These are phyloP conservation scores for Podaxis mareebaensis DNA, from an alignment of 768 basidiomycete species.

Conservation along the genomic window DNA sequence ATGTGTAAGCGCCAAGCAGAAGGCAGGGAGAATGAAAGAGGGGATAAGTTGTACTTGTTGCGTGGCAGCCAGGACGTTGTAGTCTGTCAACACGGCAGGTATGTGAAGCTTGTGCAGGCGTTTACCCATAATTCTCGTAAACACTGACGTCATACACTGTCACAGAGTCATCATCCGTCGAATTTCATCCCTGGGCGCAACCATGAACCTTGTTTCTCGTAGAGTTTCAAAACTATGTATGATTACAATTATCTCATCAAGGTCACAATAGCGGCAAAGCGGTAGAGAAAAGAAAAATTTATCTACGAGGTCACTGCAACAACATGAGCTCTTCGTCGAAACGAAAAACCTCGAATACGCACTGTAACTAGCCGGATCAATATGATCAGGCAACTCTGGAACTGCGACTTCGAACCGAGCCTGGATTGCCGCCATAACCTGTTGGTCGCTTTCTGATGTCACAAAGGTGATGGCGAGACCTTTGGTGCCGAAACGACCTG, in stretches of 20 bases:
- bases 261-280: conserved; percentile 9
- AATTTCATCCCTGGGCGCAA: not conserved
- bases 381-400: conserved; percentile 89
- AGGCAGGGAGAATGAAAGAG: not conserved
- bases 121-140: conserved; percentile 9
- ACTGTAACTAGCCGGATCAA: conserved; percentile 97
- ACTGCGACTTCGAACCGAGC: conserved; percentile 97
- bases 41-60: not conserved
- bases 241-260: conserved; percentile 28
- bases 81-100: not conserved
- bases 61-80: not conserved
- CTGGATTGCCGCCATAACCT: conserved; percentile 94
- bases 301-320: conserved; percentile 50
- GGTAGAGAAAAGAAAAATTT: conserved; percentile 18
- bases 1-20: not conserved
- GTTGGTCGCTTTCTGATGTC: conserved; percentile 87
- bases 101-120: not conserved
- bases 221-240: not conserved
- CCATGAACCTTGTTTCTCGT: not conserved
- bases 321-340: conserved; percentile 13
- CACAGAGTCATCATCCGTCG: not conserved
- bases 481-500: conserved; percentile 99
- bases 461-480: conserved; percentile 98
- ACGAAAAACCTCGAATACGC: conserved; percentile 34
- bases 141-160: conserved; percentile 19